Conservation (phyloP, 208 protist species). For the Leishmania braziliensis region DNA sequence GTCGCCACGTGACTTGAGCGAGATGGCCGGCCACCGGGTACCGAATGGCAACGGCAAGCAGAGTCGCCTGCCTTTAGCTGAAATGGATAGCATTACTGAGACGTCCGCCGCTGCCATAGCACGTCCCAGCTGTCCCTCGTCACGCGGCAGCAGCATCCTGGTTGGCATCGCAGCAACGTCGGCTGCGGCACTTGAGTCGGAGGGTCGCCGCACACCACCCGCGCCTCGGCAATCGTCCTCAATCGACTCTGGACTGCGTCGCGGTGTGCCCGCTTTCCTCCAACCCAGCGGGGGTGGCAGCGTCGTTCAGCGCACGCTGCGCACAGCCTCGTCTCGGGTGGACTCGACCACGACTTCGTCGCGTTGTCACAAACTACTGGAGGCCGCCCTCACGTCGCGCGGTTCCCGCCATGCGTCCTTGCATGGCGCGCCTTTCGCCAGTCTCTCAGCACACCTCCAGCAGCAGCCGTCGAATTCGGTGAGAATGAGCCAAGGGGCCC, state of each 20-base stretch:
- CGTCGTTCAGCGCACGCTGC: not conserved
- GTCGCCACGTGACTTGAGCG: not conserved
- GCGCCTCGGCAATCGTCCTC: not conserved
- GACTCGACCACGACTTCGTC: constrained; percentile 5
- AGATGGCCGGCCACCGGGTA: not conserved
- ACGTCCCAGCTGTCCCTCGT: not conserved
- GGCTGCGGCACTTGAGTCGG: not conserved
- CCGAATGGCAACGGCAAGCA: not conserved
- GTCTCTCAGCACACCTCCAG: not conserved
- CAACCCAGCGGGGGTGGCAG: constrained; percentile 7
- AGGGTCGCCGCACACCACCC: not conserved
- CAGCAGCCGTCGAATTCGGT: not conserved
- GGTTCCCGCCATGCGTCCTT: constrained; percentile 3
- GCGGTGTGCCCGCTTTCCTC: constrained; percentile 20
- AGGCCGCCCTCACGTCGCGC: constrained; percentile 29
- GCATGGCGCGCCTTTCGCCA: not conserved
- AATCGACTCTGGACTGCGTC: constrained; percentile 1
- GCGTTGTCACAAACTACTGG: constrained; percentile 26
- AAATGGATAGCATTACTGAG: not conserved
- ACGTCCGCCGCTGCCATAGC: not conserved
- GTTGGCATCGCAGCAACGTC: not conserved
- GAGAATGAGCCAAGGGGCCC: not conserved
- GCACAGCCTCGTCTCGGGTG: not conserved
- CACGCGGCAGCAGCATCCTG: constrained; percentile 13
- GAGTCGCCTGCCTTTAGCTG: not conserved